phyloP scores from a whole-genome alignment of 148 eudicot species.

The Drosera capensis region DNA sequence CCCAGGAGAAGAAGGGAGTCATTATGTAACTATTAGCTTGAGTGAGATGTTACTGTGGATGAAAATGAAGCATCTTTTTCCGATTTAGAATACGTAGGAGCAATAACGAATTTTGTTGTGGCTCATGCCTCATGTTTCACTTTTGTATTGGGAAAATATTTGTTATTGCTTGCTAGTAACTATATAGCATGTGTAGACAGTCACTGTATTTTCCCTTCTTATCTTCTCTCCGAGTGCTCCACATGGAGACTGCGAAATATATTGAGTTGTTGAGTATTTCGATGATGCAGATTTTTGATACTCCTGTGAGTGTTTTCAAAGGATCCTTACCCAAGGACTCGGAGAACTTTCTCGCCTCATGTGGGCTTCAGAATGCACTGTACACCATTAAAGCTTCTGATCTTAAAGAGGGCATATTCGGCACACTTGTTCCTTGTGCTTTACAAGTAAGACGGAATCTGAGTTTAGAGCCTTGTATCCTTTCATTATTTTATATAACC shows the following conservation, averaged over 20 bases:
- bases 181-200: too few species aligned
- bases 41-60: too few species aligned
- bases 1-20: too few species aligned
- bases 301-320: slow-evolving; percentile 78
- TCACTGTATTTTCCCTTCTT: too few species aligned
- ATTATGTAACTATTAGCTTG: too few species aligned
- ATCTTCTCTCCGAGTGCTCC: not conserved
- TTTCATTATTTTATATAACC: not conserved
- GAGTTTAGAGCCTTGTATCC: not conserved
- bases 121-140: too few species aligned
- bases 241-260: not conserved
- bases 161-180: too few species aligned
- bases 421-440: slow-evolving; percentile 54
- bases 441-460: slow-evolving; percentile 31
- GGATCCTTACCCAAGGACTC: slow-evolving; percentile 62
- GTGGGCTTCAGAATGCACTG: slow-evolving; percentile 73
- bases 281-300: slow-evolving; percentile 44
- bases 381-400: slow-evolving; percentile 79
- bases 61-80: too few species aligned
- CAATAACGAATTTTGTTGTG: too few species aligned
- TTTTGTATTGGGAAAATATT: too few species aligned
- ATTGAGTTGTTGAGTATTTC: not conserved
- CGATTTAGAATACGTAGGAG: too few species aligned
- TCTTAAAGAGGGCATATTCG: slow-evolving; percentile 56
- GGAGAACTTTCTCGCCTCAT: slow-evolving; percentile 45